Base-by-base conservation (phyloP, 2,329 filamentous ascomycete species). In the Verticillium alfalfae region DNA sequence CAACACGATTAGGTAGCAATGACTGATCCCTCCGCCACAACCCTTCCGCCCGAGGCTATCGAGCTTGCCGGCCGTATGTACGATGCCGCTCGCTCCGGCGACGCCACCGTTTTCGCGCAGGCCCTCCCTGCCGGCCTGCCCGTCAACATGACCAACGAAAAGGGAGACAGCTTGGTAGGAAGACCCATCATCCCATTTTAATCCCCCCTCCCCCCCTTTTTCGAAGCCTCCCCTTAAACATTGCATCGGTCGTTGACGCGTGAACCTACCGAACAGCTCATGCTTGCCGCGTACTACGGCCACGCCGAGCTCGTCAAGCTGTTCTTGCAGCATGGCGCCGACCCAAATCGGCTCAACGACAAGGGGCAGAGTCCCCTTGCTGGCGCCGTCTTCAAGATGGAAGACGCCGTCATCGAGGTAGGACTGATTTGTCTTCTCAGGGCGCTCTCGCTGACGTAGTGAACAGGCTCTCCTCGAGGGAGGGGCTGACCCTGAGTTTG, bases 361-460 rank as follows among this genome's bases (percentile, higher is more conserved):
- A 75, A 84, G 55, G 86, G 86, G 0, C 89, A 92, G 73, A 89
- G 86, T 64, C 85, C 87, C 0, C 77, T 92, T 3, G 88, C 88
- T 0, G 89, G 89, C 0, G 88, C 88, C 0, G 85, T 92, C 9
- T 92, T 92, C 72, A 92, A 92, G 73, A 85, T 84, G 12, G 87
- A 89, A 69, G 81, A 84, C 60, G 83, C 82, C 4, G 85, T 91
- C 2, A 81, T 91, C 10, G 83, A 84, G 70, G 81, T 84, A 63
- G 58, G 72, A 64, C 13, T 15, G 5, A 1, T 22, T 16, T 38
- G 26, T 9, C 34, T 3, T 18, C 31, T 9, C 6, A 1, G 13
- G 34, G 5, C 18, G 15, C 7, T 41, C 10, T 56, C 26, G 6
- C 16, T n/a, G 26, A 45, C 18, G 39, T n/a, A 56, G 10, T 59